phyloP scores from a whole-genome alignment of 441 rosid genomes.

The Kokia cookei region DNA sequence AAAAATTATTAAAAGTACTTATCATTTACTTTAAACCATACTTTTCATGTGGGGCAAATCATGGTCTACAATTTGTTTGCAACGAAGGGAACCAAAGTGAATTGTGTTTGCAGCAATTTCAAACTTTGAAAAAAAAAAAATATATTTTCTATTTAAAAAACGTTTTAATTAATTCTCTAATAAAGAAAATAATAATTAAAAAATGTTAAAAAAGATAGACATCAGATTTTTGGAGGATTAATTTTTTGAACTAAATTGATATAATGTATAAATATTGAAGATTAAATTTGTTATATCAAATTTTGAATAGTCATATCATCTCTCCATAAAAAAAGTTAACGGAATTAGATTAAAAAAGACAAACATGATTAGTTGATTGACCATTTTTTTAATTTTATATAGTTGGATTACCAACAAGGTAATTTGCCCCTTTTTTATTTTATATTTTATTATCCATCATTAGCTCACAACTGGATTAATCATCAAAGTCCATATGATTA shows the following conservation, averaged over 20 bases:
- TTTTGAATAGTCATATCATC: background rate
- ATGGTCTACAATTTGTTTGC: background rate
- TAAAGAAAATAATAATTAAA: no score
- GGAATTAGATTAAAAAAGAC: no score
- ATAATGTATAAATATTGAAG: no score
- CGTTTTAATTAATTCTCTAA: background rate
- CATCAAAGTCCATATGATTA: background rate
- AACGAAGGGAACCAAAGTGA: background rate
- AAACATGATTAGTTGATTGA: no score
- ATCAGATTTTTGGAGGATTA: no score
- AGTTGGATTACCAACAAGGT: no score
- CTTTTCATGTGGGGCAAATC: constrained; percentile 1
- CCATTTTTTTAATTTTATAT: no score
- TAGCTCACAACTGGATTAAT: constrained; percentile 2
- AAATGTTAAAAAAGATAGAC: no score
- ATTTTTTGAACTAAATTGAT: no score
- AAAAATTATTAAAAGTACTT: background rate
- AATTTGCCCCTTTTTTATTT: background rate
- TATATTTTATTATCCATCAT: background rate
- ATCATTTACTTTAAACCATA: background rate
- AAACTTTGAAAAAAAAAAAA: background rate
- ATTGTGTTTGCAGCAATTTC: constrained; percentile 1
- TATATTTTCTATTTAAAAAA: background rate
- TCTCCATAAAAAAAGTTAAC: no score
- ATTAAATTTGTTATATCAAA: background rate